These are phyloP conservation scores for Takashimella koratensis DNA, from an alignment of 1,284 basidiomycete genomes.

Conservation along the genomic window DNA sequence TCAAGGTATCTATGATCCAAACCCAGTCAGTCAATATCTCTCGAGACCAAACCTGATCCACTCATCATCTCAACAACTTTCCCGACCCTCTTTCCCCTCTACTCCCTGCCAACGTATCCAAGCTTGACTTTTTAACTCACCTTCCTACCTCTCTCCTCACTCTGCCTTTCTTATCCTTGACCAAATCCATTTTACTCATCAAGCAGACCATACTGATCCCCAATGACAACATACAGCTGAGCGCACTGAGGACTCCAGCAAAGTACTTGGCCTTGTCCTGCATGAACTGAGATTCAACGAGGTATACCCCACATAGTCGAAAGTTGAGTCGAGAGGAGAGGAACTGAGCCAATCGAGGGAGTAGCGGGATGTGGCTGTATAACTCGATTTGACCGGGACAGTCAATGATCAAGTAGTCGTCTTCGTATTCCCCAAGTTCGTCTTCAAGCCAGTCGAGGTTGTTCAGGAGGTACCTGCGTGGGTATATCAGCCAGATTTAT, in stretches of 20 bases:
- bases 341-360: constrained; percentile 76
- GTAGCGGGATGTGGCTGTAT: constrained; percentile 96
- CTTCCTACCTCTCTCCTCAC: constrained; percentile 69
- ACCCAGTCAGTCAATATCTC: constrained; percentile 1
- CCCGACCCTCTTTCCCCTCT: constrained; percentile 5
- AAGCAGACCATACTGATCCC: constrained; percentile 96
- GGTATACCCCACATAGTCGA: constrained; percentile 76
- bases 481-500: constrained; percentile 6
- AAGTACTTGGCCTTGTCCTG: constrained; percentile 99
- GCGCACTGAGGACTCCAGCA: constrained; percentile 94
- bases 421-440: constrained; percentile 87
- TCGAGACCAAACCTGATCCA: too few species aligned
- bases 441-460: constrained; percentile 99
- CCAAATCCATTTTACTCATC: constrained; percentile 99
- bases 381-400: constrained; percentile 99
- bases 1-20: constrained; percentile 75
- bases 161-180: constrained; percentile 72
- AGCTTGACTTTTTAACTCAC: too few species aligned
- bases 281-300: constrained; percentile 98
- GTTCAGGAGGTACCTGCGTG: constrained; percentile 79
- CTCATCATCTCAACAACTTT: too few species aligned
- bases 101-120: too few species aligned
- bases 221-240: constrained; percentile 98
- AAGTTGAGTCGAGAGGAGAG: constrained; percentile 61
- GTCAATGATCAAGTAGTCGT: constrained; percentile 97